Evolutionary conservation across 2,329 filamentous ascomycete species (phyloP).

Genomic region (Alternaria rosae): DNA sequence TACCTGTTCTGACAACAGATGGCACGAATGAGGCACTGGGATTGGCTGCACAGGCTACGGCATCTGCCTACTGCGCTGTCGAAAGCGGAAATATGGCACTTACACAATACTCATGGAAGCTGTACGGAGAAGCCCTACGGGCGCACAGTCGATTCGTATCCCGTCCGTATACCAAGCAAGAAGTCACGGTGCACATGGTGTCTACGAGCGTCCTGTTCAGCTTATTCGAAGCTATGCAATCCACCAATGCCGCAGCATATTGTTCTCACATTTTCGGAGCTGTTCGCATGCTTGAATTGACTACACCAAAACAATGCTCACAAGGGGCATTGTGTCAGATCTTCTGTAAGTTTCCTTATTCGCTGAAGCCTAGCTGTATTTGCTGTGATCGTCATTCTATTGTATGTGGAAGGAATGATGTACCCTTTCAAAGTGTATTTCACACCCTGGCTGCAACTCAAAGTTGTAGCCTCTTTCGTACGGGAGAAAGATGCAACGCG

Average conservation of each 20-base stretch:
- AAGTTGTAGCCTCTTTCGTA: neutral
- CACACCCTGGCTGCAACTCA: neutral
- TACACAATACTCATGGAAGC: conserved; percentile 27
- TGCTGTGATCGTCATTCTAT: neutral
- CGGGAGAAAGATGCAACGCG: neutral
- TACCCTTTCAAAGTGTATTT: neutral
- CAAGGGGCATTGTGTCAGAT: conserved; percentile 40
- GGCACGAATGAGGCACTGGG: conserved; percentile 33
- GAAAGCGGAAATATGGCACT: conserved; percentile 29
- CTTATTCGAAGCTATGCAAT: conserved; percentile 43
- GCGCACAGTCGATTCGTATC: conserved; percentile 27
- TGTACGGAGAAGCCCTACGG: conserved; percentile 40
- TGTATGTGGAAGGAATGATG: neutral
- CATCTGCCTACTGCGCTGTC: conserved; percentile 36
- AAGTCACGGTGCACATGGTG: conserved; percentile 41
- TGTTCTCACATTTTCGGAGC: conserved; percentile 41
- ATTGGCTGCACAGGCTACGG: conserved; percentile 38
- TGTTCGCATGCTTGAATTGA: conserved; percentile 36
- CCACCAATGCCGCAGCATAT: conserved; percentile 39
- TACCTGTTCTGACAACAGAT: conserved; percentile 32
- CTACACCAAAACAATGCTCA: conserved; percentile 34
- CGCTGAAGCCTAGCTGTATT: neutral
- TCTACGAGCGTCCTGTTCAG: conserved; percentile 42
- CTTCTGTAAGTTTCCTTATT: conserved; percentile 21
- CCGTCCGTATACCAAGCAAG: conserved; percentile 7